A percentile compares a stretch with the other conserved stretches of the same genome.
Evolutionary conservation across 2,329 filamentous ascomycete genomes (phyloP).

Genomic region (Aspergillus pseudoglaucus): DNA sequence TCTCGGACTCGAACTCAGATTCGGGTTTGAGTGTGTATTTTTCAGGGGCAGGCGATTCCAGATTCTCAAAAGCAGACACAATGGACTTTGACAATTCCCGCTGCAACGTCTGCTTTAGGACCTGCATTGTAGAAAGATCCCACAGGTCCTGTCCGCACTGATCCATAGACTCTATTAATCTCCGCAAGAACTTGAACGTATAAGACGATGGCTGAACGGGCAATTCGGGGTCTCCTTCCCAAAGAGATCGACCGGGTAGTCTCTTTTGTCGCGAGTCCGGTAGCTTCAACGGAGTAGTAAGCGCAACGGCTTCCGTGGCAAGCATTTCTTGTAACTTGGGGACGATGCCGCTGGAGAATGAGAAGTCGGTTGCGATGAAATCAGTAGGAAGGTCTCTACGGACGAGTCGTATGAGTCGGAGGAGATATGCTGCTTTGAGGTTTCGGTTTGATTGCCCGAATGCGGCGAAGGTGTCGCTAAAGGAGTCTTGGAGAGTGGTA

Average conservation of each 20-base stretch:
- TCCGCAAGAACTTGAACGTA: constrained; percentile 64
- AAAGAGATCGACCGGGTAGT: constrained; percentile 61
- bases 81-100: constrained; percentile 39
- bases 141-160: constrained; percentile 70
- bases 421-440: constrained; percentile 55
- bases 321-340: constrained; percentile 59
- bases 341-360: constrained; percentile 57
- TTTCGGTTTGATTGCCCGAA: constrained; percentile 42
- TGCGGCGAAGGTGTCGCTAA: constrained; percentile 41
- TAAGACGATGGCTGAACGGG: constrained; percentile 73
- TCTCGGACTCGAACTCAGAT: background rate
- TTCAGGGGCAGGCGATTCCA: constrained; percentile 9
- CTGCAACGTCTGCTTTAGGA: constrained; percentile 55
- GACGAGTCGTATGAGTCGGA: constrained; percentile 69
- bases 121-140: constrained; percentile 60
- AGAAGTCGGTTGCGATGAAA: constrained; percentile 32
- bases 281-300: constrained; percentile 37
- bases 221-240: constrained; percentile 70
- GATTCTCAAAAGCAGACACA: constrained; percentile 14
- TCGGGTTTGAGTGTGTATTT: background rate
- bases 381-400: constrained; percentile 56
- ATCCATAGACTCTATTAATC: constrained; percentile 61
- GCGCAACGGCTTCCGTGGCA: constrained; percentile 46
- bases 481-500: constrained; percentile 42
- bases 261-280: constrained; percentile 36